Percentiles rank a stretch among this genome's conserved stretches.
These are phyloP conservation scores for Hippophae tibetana DNA, from an alignment of 306 rosid species.

Conservation along the genomic window DNA sequence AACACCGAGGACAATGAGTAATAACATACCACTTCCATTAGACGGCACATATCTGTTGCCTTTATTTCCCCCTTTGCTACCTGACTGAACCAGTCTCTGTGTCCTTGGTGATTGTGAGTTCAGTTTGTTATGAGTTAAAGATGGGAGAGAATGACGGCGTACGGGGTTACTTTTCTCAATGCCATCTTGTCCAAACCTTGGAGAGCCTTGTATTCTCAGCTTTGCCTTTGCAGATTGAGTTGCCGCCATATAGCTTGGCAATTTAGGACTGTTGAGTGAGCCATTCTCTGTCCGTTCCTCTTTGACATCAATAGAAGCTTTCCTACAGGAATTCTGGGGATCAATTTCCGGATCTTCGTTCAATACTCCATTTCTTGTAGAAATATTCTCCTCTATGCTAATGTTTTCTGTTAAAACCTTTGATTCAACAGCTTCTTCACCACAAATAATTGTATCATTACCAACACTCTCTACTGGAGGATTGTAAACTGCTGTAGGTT, in stretches of 20 bases:
- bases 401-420: slow-evolving; percentile 36
- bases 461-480: slow-evolving; percentile 42
- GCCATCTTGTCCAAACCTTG: slow-evolving; percentile 60
- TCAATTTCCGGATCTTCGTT: slow-evolving; percentile 64
- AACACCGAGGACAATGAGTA: background rate
- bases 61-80: slow-evolving; percentile 60
- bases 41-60: slow-evolving; percentile 38
- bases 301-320: slow-evolving; percentile 49
- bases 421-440: slow-evolving; percentile 37
- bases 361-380: slow-evolving; percentile 44
- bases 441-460: slow-evolving; percentile 35
- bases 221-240: slow-evolving; percentile 98
- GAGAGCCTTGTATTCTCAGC: slow-evolving; percentile 92
- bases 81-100: slow-evolving; percentile 60
- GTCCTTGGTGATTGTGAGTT: slow-evolving; percentile 90
- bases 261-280: slow-evolving; percentile 53
- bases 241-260: slow-evolving; percentile 97
- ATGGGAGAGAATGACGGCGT: slow-evolving; percentile 84
- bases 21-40: slow-evolving; percentile 69
- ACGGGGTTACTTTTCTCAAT: slow-evolving; percentile 44
- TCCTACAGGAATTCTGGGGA: slow-evolving; percentile 59
- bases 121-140: slow-evolving; percentile 61
- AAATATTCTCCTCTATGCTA: slow-evolving; percentile 37
- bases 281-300: slow-evolving; percentile 75
- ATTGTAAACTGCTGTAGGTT: slow-evolving; percentile 36